Conservation (phyloP, 2,329 filamentous ascomycete genomes). For the Acrodontium crateriforme region DNA sequence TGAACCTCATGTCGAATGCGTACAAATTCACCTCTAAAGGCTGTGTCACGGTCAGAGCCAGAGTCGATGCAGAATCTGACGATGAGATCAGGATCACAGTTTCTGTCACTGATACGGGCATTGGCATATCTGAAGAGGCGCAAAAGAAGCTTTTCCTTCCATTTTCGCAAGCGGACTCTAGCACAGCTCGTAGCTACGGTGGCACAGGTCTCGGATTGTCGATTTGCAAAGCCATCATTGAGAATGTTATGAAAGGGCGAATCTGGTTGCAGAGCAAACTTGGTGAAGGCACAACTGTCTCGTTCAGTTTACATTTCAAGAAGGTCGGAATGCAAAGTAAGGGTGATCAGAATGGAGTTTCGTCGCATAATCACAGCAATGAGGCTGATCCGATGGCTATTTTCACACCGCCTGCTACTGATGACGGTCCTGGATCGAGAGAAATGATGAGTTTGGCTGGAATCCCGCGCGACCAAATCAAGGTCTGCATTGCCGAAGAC, state of each 20-base stretch:
- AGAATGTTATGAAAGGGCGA: conserved; percentile 77
- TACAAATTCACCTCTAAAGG: conserved; percentile 87
- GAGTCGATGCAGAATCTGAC: conserved; percentile 55
- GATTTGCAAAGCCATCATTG: conserved; percentile 88
- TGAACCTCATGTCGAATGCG: conserved; percentile 82
- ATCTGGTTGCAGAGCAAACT: conserved; percentile 71
- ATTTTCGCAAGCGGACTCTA: conserved; percentile 84
- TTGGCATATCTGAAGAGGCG: conserved; percentile 74
- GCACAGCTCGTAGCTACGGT: conserved; percentile 79
- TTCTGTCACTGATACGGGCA: conserved; percentile 79
- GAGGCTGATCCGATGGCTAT: conserved; percentile 43
- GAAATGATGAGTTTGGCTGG: conserved; percentile 50
- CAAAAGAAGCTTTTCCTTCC: conserved; percentile 78
- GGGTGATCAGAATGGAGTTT: conserved; percentile 9
- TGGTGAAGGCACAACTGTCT: conserved; percentile 55
- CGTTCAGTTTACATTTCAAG: conserved; percentile 73
- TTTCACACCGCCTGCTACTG: conserved; percentile 37
- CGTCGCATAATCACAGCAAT: conserved; percentile 7
- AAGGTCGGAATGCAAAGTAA: conserved; percentile 51
- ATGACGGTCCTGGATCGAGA: conserved; percentile 18
- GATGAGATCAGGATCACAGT: conserved; percentile 64
- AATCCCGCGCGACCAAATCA: conserved; percentile 63
- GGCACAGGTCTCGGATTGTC: conserved; percentile 82
- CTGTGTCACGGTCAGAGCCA: conserved; percentile 69
- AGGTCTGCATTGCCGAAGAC: conserved; percentile 88